Percentiles rank a stretch among this genome's conserved stretches.
These are phyloP conservation scores for Trypanosomatidae sp. DNA, from an alignment of 208 protist species.

Conservation along the genomic window DNA sequence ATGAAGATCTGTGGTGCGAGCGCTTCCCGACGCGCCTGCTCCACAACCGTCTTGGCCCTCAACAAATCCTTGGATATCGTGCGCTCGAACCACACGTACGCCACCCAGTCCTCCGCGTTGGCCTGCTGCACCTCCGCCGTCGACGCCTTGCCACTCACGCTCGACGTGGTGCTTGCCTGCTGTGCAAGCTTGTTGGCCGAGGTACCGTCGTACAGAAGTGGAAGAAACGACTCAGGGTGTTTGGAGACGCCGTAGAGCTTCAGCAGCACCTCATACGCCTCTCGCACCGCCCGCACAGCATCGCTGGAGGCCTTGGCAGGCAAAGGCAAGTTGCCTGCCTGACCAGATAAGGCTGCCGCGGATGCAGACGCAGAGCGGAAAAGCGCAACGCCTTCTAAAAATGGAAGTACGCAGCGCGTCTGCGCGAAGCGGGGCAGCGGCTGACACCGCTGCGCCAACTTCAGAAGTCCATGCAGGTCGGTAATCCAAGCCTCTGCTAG, in stretches of 20 bases:
- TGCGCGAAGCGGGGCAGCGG: conserved; percentile 50
- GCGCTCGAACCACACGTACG: conserved; percentile 71
- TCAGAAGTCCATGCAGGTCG: conserved; percentile 35
- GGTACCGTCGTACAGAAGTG: conserved; percentile 44
- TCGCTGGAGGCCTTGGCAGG: background rate
- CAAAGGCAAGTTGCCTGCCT: background rate
- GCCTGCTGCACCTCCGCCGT: conserved; percentile 21
- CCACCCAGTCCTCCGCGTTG: conserved; percentile 68
- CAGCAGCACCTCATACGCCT: conserved; percentile 57
- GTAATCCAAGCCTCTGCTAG: conserved; percentile 32
- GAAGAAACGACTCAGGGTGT: conserved; percentile 40
- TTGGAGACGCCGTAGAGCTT: conserved; percentile 52
- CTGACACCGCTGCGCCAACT: conserved; percentile 39
- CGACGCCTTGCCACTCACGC: conserved; percentile 18
- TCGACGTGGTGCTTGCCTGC: background rate
- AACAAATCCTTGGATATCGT: conserved; percentile 66
- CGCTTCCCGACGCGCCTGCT: conserved; percentile 46
- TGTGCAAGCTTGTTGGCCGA: conserved; percentile 4
- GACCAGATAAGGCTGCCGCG: background rate
- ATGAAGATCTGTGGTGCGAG: conserved; percentile 68
- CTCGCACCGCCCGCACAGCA: conserved; percentile 40
- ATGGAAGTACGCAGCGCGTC: conserved; percentile 46
- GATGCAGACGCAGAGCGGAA: conserved; percentile 11
- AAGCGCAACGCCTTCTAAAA: conserved; percentile 58
- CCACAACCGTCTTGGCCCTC: conserved; percentile 43